Conservation (phyloP, 2,329 filamentous ascomycete genomes). For the Aspergillus sp. region DNA sequence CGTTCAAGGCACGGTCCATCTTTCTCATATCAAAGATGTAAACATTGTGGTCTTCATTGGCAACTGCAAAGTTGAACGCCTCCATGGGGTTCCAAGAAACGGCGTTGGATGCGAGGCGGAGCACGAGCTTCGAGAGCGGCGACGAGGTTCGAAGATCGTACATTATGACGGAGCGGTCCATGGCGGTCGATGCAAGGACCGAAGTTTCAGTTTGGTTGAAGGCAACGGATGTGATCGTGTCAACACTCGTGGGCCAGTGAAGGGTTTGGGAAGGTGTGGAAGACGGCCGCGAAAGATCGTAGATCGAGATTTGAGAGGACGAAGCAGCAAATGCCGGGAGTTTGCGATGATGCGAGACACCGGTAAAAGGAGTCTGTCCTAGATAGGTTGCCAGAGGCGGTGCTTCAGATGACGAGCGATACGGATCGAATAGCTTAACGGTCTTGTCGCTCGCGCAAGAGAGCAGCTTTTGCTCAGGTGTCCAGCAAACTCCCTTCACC, state of each 20-base stretch:
- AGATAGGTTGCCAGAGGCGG: conserved; percentile 80
- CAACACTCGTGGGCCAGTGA: conserved; percentile 78
- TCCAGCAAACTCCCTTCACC: conserved; percentile 88
- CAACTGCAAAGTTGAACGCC: conserved; percentile 88
- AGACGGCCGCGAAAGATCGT: conserved; percentile 75
- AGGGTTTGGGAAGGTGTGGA: conserved; percentile 72
- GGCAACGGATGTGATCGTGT: conserved; percentile 80
- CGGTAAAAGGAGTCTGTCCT: conserved; percentile 74
- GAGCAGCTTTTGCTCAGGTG: conserved; percentile 72
- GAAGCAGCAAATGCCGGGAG: conserved; percentile 70
- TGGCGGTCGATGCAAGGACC: conserved; percentile 75
- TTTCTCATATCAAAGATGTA: conserved; percentile 94
- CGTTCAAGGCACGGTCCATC: conserved; percentile 78
- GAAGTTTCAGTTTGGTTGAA: conserved; percentile 96
- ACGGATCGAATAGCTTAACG: conserved; percentile 88
- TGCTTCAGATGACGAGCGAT: conserved; percentile 61
- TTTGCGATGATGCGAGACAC: conserved; percentile 73
- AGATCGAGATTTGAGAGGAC: conserved; percentile 74
- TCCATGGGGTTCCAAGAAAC: conserved; percentile 96
- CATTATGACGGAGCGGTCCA: conserved; percentile 78
- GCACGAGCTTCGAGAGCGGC: conserved; percentile 70
- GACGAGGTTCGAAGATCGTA: conserved; percentile 87
- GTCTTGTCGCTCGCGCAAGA: conserved; percentile 81
- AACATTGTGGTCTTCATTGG: conserved; percentile 89
- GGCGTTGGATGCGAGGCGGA: conserved; percentile 76